These are phyloP conservation scores for Gracilariopsis chorda DNA, from an alignment of 23 red algal species.

Conservation along the genomic window DNA sequence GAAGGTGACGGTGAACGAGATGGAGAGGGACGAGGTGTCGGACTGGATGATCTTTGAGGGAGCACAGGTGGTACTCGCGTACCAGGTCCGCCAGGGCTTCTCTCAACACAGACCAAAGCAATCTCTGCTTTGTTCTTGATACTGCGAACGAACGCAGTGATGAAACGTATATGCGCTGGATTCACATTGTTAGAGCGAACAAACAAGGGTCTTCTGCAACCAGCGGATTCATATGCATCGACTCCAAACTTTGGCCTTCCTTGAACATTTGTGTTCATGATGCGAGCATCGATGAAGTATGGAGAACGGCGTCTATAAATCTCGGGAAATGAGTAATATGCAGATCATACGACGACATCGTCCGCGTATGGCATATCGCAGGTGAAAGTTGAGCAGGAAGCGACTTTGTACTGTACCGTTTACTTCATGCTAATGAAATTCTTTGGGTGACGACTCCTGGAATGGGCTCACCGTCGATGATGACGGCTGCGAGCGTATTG, in stretches of 20 bases:
- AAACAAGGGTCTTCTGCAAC: background rate
- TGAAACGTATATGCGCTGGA: background rate
- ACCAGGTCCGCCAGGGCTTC: background rate
- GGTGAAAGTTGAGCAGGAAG: too few species aligned
- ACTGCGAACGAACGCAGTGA: background rate
- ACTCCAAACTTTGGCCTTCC: background rate
- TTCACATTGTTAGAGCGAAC: background rate
- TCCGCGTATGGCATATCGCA: too few species aligned
- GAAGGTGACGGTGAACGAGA: background rate
- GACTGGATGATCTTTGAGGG: background rate
- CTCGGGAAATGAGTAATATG: too few species aligned
- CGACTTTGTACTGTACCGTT: too few species aligned
- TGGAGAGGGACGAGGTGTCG: background rate
- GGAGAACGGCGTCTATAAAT: too few species aligned
- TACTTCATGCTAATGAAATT: too few species aligned
- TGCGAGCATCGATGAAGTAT: background rate
- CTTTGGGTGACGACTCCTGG: too few species aligned
- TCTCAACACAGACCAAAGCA: background rate
- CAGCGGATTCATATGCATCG: background rate
- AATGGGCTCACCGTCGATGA: too few species aligned
- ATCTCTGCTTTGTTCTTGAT: background rate
- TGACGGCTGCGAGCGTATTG: too few species aligned
- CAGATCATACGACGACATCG: too few species aligned
- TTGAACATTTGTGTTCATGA: constrained; percentile 16
- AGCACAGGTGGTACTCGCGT: background rate